Evolutionary conservation across 352 stramenopile species (phyloP).

Genomic region (Phytophthora sojae): DNA sequence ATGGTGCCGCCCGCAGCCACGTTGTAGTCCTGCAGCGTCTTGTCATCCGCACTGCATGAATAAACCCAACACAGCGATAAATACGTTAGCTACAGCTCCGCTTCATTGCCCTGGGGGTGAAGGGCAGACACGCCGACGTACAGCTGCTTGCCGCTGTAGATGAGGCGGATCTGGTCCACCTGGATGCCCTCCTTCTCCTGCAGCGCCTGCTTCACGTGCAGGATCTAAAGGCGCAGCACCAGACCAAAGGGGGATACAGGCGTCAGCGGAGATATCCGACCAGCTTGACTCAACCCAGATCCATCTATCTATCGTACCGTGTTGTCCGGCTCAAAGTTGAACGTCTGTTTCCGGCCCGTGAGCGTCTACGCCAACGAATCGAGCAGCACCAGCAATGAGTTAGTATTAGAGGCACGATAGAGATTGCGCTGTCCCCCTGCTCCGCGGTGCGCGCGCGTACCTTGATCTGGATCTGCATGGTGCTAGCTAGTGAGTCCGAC

Average conservation of each 20-base stretch:
- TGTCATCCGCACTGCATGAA: slow-evolving; percentile 90
- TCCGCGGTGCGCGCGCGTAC: slow-evolving; percentile 27
- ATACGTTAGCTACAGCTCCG: too few species aligned
- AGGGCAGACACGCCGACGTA: slow-evolving; percentile 39
- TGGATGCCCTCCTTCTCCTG: slow-evolving; percentile 99
- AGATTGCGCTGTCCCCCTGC: too few species aligned
- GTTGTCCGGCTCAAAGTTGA: slow-evolving; percentile 91
- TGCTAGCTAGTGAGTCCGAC: neutral
- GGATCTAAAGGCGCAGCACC: slow-evolving; percentile 70
- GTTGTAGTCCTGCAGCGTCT: slow-evolving; percentile 97
- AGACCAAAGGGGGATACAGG: neutral
- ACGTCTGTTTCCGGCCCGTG: slow-evolving; percentile 90
- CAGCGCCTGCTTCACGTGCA: slow-evolving; percentile 97
- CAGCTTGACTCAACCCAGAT: too few species aligned
- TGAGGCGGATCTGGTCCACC: slow-evolving; percentile 92
- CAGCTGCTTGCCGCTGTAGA: slow-evolving; percentile 98
- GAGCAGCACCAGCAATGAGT: neutral
- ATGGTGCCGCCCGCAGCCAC: slow-evolving; percentile 97
- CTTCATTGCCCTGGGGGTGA: too few species aligned
- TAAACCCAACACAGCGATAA: neutral
- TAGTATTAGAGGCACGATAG: too few species aligned
- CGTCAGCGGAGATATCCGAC: neutral
- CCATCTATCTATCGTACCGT: slow-evolving; percentile 47
- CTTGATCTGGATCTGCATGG: slow-evolving; percentile 91
- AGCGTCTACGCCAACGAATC: slow-evolving; percentile 61